Conservation (phyloP, 257 asterid genomes). For the Voacanga thouarsii region DNA sequence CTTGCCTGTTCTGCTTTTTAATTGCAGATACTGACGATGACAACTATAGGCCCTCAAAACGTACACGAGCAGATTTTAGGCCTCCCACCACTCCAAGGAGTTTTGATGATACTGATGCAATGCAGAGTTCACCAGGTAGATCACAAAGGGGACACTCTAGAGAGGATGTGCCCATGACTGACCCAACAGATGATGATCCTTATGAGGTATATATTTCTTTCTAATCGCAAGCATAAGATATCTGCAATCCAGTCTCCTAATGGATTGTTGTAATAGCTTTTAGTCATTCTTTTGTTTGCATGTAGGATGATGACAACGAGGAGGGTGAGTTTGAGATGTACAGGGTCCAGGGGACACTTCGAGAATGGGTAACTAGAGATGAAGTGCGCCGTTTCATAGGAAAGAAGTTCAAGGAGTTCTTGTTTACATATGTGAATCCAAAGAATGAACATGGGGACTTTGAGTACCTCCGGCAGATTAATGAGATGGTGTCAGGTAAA, state of each 20-base stretch:
- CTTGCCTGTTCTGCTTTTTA: not conserved
- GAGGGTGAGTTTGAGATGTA: constrained; percentile 88
- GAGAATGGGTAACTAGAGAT: constrained; percentile 99
- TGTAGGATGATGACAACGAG: constrained; percentile 83
- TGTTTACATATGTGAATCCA: constrained; percentile 77
- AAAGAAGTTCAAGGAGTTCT: constrained; percentile 81
- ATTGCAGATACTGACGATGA: constrained; percentile 89
- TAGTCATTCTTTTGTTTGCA: constrained; percentile 11
- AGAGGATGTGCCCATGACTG: constrained; percentile 86
- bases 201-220: constrained; percentile 49
- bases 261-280: constrained; percentile 1
- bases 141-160: constrained; percentile 54
- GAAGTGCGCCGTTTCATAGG: constrained; percentile 95
- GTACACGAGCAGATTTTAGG: constrained; percentile 67
- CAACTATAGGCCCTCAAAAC: constrained; percentile 71
- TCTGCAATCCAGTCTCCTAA: not conserved
- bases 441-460: constrained; percentile 74
- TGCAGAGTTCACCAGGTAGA: constrained; percentile 81
- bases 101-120: constrained; percentile 69
- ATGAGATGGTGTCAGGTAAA: constrained; percentile 93
- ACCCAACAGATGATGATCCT: constrained; percentile 79
- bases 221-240: constrained; percentile 1
- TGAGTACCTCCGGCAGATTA: constrained; percentile 90
- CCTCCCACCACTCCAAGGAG: constrained; percentile 55
- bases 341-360: constrained; percentile 89